Conservation (phyloP, 202 grass and related monocot genomes). For the Schoenoplectus triqueter region DNA sequence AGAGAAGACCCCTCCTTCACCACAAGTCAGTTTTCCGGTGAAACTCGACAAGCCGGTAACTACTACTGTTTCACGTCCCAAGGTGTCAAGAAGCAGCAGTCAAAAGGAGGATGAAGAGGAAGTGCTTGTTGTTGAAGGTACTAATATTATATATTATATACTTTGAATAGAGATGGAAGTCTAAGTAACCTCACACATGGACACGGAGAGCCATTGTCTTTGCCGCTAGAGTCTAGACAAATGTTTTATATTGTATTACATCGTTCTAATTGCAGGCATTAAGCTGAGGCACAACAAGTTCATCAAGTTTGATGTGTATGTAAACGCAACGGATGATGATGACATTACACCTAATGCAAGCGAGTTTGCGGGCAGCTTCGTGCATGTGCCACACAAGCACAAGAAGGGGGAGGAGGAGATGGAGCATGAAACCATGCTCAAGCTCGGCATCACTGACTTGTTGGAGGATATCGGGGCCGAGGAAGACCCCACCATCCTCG, state of each 20-base stretch:
- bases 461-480: slow-evolving; percentile 51
- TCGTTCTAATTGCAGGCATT: slow-evolving; percentile 24
- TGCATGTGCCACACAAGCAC: slow-evolving; percentile 49
- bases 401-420: neutral
- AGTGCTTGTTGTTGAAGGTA: slow-evolving; percentile 61
- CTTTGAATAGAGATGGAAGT: too few species aligned
- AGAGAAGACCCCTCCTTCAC: neutral
- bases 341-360: slow-evolving; percentile 21
- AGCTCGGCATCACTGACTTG: slow-evolving; percentile 53
- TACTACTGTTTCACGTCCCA: slow-evolving; percentile 44
- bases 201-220: too few species aligned
- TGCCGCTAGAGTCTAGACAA: too few species aligned
- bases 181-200: too few species aligned
- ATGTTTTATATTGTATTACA: neutral
- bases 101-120: slow-evolving; percentile 60
- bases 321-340: slow-evolving; percentile 42
- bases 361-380: slow-evolving; percentile 63
- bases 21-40: slow-evolving; percentile 39
- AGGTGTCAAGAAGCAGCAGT: slow-evolving; percentile 23
- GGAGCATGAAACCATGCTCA: slow-evolving; percentile 38
- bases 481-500: slow-evolving; percentile 40
- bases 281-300: slow-evolving; percentile 39
- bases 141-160: neutral
- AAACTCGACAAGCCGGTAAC: slow-evolving; percentile 28
- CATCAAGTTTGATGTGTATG: slow-evolving; percentile 77